Base-by-base conservation (phyloP, 257 asterid species). In the Jacaranda copaia region DNA sequence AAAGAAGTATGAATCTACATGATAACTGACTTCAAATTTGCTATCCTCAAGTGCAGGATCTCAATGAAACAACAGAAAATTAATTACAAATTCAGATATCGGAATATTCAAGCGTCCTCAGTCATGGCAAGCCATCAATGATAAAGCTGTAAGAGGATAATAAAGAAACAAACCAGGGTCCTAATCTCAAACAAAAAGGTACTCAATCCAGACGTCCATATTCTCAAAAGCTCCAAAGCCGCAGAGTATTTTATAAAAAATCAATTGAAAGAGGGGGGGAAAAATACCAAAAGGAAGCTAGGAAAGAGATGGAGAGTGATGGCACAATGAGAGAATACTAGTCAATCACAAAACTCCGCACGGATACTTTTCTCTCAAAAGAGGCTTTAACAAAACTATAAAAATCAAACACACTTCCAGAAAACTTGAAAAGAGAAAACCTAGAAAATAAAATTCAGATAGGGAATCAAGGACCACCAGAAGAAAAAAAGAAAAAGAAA, bases 381-480 rank as follows among this genome's bases (percentile, higher is more conserved):
- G 79, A 64, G 86, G 73, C 86, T 81, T 79, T 81, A 79, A 42
- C 70, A 74, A 57, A 73, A 77, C 61, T 62, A 20, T n/a, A 67
- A 75, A 81, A 81, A 51, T 42, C 45, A 76, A 78, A 68, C 65
- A 77, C 68, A 75, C 81, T 78, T 58, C 84, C 82, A 77, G 75
- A 68, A 79, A 84, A 76, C 82, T 79, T 76, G 81, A 68, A 84
- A 81, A 84, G 80, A 75, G 66, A 64, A 61, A 79, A 78, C 81
- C 80, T 78, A 40, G 71, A 82, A 76, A 78, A 81, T 18, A 79
- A 84, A 75, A 81, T 35, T 77, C 81, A 74, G 67, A 67, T 25
- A 78, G 79, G 81, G 82, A 74, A 82, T 85, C 84, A 80, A 85
- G 83, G 87, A 80, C 87, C 85, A 82, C 83, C 78, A 73, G 43